Evolutionary conservation across 2,329 filamentous ascomycete genomes (phyloP).

Genomic region (Verticillium alfalfae): DNA sequence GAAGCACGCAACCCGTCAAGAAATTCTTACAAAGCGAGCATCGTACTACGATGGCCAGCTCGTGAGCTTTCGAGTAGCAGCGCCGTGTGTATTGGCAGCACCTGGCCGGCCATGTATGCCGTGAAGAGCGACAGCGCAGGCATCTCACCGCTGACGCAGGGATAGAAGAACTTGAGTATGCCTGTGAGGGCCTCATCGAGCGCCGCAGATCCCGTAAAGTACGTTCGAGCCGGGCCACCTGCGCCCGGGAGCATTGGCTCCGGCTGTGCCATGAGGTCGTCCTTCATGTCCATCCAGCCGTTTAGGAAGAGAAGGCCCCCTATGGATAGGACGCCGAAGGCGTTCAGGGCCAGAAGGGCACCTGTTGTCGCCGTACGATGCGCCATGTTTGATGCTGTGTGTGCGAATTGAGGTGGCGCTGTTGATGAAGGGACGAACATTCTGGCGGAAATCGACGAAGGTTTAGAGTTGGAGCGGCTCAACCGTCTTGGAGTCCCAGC

Average conservation of each 20-base stretch:
- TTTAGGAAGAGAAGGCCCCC: neutral
- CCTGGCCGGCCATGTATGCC: conserved; percentile 14
- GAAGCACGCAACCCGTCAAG: no score
- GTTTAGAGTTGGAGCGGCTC: neutral
- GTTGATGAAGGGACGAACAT: neutral
- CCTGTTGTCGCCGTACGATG: neutral
- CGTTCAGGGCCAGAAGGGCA: neutral
- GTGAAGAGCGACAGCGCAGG: conserved; percentile 11
- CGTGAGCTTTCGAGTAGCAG: conserved; percentile 14
- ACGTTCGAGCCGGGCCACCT: neutral
- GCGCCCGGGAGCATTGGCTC: neutral
- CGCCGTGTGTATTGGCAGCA: conserved; percentile 11
- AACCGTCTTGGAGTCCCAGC: neutral
- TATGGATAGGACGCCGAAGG: neutral
- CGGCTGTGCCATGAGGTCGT: neutral
- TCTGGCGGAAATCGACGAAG: no score
- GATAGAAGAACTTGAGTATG: conserved; percentile 12
- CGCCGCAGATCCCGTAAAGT: conserved; percentile 12
- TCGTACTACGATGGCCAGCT: conserved; percentile 11
- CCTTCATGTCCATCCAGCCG: neutral
- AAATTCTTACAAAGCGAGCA: conserved; percentile 11
- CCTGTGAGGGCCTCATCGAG: conserved; percentile 12
- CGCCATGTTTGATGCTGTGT: neutral
- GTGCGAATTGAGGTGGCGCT: neutral
- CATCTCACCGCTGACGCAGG: conserved; percentile 8